Percentiles rank a stretch among this genome's conserved stretches.
Evolutionary conservation across 441 rosid genomes (phyloP).

Genomic region (Aquilaria agallochum): DNA sequence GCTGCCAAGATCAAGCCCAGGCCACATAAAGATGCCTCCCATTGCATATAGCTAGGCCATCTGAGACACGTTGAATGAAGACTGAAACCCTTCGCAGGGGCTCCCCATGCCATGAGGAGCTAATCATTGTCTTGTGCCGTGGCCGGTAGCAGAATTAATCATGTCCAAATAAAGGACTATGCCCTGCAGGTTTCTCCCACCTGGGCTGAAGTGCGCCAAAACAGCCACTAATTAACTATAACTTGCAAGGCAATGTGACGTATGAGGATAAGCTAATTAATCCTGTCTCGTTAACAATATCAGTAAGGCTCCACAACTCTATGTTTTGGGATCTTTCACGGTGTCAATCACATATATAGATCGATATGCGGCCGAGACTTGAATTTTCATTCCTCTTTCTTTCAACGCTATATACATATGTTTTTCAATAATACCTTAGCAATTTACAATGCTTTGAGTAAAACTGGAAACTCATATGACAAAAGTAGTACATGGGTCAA

Average conservation of each 20-base stretch:
- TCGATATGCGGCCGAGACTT: slow-evolving; percentile 30
- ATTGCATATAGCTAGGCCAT: slow-evolving; percentile 49
- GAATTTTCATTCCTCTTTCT: no score
- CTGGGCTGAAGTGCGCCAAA: slow-evolving; percentile 20
- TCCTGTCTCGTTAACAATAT: slow-evolving; percentile 67
- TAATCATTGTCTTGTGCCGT: slow-evolving; percentile 85
- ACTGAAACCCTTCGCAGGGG: slow-evolving; percentile 81
- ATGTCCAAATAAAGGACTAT: slow-evolving; percentile 77
- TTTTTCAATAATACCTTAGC: no score
- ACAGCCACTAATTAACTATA: neutral
- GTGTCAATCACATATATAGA: slow-evolving; percentile 61
- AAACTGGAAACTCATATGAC: no score
- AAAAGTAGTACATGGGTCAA: no score
- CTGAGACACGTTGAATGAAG: slow-evolving; percentile 57
- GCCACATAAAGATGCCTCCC: slow-evolving; percentile 92
- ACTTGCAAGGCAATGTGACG: slow-evolving; percentile 80
- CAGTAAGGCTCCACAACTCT: slow-evolving; percentile 66
- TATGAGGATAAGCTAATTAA: slow-evolving; percentile 75
- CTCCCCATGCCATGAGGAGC: slow-evolving; percentile 83
- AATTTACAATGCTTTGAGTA: no score
- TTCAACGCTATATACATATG: no score
- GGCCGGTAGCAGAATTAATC: slow-evolving; percentile 93
- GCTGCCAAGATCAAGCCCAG: slow-evolving; percentile 72
- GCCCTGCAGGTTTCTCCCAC: slow-evolving; percentile 85
- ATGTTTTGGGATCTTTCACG: slow-evolving; percentile 58